These are phyloP conservation scores for Arthrobotrys pseudoclavata DNA, from an alignment of 2,329 filamentous ascomycete genomes.

Conservation along the genomic window DNA sequence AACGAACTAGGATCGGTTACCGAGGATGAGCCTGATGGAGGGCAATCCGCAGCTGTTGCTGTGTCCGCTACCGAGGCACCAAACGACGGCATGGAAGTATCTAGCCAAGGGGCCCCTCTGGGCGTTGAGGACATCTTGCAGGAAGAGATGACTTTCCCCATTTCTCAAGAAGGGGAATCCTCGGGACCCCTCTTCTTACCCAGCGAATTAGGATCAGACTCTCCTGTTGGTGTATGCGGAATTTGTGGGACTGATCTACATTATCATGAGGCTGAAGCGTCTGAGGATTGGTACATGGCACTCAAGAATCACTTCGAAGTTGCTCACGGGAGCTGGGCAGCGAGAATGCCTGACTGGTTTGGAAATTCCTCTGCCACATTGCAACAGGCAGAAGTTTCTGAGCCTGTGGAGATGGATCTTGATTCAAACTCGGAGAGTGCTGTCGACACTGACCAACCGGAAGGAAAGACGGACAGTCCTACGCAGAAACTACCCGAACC, in stretches of 20 bases:
- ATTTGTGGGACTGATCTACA: constrained; percentile 36
- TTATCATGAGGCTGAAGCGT: constrained; percentile 35
- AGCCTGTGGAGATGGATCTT: constrained; percentile 29
- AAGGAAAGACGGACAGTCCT: not conserved
- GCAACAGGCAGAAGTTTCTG: not conserved
- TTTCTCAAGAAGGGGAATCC: not conserved
- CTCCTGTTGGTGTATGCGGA: constrained; percentile 36
- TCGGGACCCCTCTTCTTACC: not conserved
- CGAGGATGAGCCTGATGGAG: not conserved
- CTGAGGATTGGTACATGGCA: constrained; percentile 44
- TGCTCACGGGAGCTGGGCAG: constrained; percentile 53
- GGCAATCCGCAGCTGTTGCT: not conserved
- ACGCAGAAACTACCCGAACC: constrained; percentile 6
- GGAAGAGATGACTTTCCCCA: not conserved
- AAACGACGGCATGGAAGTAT: not conserved
- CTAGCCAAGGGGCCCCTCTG: not conserved
- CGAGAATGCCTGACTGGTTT: constrained; percentile 52
- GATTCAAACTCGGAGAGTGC: constrained; percentile 15
- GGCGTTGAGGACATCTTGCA: not conserved
- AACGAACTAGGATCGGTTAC: constrained; percentile 2
- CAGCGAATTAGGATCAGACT: not conserved
- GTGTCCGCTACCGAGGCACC: not conserved
- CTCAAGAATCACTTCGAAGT: constrained; percentile 52
- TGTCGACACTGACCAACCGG: constrained; percentile 1
- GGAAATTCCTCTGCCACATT: not conserved